A percentile compares a stretch with the other conserved stretches of the same genome.
Conservation (phyloP, 176 grass and related monocot genomes). For the Rhynchospora breviuscula region DNA sequence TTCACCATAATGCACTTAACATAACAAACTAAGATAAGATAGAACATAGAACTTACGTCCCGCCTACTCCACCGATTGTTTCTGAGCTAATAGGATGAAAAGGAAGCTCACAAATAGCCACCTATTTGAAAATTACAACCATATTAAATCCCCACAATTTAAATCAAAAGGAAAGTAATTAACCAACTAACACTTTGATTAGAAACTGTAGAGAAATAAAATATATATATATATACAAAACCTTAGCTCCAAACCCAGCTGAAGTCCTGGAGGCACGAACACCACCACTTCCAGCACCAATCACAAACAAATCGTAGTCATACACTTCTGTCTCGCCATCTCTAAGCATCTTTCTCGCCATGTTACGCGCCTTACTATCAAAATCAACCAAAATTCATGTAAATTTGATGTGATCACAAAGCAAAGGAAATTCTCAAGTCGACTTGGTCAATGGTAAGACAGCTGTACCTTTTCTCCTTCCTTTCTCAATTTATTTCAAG, state of each 20-base stretch:
- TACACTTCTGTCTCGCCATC: constrained; percentile 49
- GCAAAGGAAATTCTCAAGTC: neutral
- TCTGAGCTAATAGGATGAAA: constrained; percentile 96
- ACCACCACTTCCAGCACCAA: constrained; percentile 90
- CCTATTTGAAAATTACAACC: constrained; percentile 27
- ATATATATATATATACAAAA: neutral
- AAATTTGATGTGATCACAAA: neutral
- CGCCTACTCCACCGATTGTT: constrained; percentile 64
- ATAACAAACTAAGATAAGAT: neutral
- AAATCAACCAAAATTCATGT: neutral
- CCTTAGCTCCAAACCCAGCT: constrained; percentile 79
- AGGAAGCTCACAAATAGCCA: constrained; percentile 92
- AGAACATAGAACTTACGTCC: constrained; percentile 55
- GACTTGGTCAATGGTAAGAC: neutral
- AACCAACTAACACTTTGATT: neutral
- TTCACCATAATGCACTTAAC: neutral
- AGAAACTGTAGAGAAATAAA: neutral
- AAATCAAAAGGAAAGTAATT: neutral
- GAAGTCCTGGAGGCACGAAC: constrained; percentile 77
- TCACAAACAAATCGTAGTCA: constrained; percentile 90
- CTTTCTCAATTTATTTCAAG: neutral
- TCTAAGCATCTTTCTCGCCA: constrained; percentile 93
- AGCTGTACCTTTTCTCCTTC: neutral
- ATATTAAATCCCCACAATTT: neutral
- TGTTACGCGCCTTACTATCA: neutral